Evolutionary conservation across 202 grass and related monocot species (phyloP).

Genomic region (Cymbopogon flexuosus): DNA sequence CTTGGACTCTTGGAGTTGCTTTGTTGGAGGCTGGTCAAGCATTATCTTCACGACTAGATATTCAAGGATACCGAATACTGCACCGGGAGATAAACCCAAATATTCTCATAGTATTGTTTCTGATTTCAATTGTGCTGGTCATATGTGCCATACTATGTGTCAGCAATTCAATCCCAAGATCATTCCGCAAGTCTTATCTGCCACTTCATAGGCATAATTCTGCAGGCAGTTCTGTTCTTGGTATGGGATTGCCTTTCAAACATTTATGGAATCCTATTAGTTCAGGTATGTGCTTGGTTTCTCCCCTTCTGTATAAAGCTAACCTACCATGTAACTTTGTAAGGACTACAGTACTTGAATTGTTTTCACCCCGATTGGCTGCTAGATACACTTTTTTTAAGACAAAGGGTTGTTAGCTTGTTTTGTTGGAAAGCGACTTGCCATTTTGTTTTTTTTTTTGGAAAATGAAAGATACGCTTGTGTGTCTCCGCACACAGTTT

Average conservation of each 20-base stretch:
- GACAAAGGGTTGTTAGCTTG: background rate
- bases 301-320: background rate
- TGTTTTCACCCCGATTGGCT: constrained; percentile 6
- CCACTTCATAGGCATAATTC: constrained; percentile 67
- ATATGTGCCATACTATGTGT: constrained; percentile 60
- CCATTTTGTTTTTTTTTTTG: background rate
- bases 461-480: too few species aligned
- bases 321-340: background rate
- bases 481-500: too few species aligned
- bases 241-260: constrained; percentile 61
- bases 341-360: background rate
- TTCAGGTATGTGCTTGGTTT: constrained; percentile 53
- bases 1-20: constrained; percentile 94
- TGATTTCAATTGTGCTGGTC: constrained; percentile 66
- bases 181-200: constrained; percentile 70
- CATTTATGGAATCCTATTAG: constrained; percentile 74
- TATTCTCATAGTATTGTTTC: constrained; percentile 62
- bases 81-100: constrained; percentile 65
- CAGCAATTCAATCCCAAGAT: constrained; percentile 69
- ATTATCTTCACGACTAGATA: constrained; percentile 55
- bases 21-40: constrained; percentile 75
- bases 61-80: constrained; percentile 65
- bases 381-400: background rate
- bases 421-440: constrained; percentile 9
- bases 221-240: constrained; percentile 51